Conservation (phyloP, 805 yeast genomes). For the Spathaspora passalidarum region DNA sequence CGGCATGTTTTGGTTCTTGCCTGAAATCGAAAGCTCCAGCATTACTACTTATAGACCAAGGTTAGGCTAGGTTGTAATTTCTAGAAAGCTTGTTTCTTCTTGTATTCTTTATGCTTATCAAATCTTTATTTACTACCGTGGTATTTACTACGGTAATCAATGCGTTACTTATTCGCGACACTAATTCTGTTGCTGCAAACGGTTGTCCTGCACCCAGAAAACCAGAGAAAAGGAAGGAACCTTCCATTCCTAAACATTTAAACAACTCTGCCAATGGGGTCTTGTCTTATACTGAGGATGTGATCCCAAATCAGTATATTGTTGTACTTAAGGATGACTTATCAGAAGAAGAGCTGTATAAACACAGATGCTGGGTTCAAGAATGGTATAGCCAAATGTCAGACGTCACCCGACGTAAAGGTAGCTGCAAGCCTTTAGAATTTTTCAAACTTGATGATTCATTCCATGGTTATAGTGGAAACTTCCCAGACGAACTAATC, state of each 20-base stretch:
- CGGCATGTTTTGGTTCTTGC: no score
- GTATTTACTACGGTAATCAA: no score
- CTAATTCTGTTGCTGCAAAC: no score
- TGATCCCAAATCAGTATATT: conserved; percentile 73
- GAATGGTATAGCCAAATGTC: conserved; percentile 22
- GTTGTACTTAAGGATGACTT: conserved; percentile 72
- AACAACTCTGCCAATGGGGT: not conserved
- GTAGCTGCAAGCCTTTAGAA: conserved; percentile 33
- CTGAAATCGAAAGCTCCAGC: no score
- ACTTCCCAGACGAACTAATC: conserved; percentile 41
- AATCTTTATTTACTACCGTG: no score
- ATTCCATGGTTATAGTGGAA: conserved; percentile 80
- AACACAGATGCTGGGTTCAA: conserved; percentile 64
- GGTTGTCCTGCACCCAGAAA: no score
- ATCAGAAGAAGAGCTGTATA: conserved; percentile 45
- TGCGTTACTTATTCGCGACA: no score
- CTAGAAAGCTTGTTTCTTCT: no score
- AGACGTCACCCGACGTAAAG: not conserved
- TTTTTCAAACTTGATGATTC: conserved; percentile 53
- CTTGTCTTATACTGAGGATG: conserved; percentile 19
- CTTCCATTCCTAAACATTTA: not conserved
- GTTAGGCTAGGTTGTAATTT: no score
- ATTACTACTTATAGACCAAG: no score
- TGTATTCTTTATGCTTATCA: no score
- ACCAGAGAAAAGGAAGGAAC: not conserved